phyloP scores from a whole-genome alignment of 2,329 filamentous ascomycete species.

The Talaromyces sp. region DNA sequence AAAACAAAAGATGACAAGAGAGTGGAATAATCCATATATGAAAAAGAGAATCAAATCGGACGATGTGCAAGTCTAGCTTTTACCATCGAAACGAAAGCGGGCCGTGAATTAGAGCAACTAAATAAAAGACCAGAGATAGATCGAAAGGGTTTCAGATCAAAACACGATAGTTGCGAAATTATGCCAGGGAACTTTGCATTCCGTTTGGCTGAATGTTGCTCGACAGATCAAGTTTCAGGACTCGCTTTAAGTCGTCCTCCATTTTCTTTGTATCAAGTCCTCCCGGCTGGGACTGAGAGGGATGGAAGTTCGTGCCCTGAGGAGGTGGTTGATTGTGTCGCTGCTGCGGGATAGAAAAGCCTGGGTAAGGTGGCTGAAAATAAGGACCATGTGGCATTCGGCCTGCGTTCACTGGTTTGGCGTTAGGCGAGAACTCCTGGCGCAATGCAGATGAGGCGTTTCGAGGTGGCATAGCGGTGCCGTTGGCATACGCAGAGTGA shows the following conservation, averaged over 20 bases:
- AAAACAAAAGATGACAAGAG: slow-evolving; percentile 2
- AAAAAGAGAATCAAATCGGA: neutral
- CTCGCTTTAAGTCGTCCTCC: slow-evolving; percentile 45
- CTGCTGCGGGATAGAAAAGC: slow-evolving; percentile 14
- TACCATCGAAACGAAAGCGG: neutral
- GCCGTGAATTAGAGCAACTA: neutral
- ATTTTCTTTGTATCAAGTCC: slow-evolving; percentile 40
- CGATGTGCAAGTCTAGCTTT: neutral
- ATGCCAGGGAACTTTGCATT: slow-evolving; percentile 32
- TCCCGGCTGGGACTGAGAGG: slow-evolving; percentile 17
- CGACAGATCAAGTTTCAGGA: slow-evolving; percentile 41
- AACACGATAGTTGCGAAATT: slow-evolving; percentile 4
- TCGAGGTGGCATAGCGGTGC: slow-evolving; percentile 19
- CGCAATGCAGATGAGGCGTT: slow-evolving; percentile 28
- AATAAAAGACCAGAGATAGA: neutral
- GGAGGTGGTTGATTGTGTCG: slow-evolving; percentile 20
- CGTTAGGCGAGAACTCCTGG: slow-evolving; percentile 24
- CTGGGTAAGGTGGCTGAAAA: slow-evolving; percentile 19
- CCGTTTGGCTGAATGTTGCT: slow-evolving; percentile 24
- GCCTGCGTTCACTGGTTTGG: neutral
- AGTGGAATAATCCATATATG: slow-evolving; percentile 8
- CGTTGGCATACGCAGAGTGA: slow-evolving; percentile 19
- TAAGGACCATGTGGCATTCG: slow-evolving; percentile 11
- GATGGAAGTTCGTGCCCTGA: slow-evolving; percentile 21
- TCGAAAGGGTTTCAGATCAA: neutral